Evolutionary conservation across 306 rosid genomes (phyloP), one percentile per base, ranked within the genome.

Genomic region (Pueraria montana): DNA sequence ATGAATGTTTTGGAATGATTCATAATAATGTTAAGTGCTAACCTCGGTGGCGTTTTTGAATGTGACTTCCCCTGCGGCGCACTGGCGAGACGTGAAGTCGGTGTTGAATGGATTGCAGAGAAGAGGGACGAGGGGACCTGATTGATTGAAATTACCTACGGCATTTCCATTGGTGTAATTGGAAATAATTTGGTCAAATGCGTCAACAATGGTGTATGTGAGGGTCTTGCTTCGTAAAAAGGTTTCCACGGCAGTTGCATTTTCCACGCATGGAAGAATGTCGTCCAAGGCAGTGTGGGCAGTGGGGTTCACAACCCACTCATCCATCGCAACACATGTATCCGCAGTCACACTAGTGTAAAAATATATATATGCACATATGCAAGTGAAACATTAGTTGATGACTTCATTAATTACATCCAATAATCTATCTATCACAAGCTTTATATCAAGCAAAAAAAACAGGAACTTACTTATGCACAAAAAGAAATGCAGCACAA

Each of bases 281-380:
- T 92, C 94, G 79, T 96, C 99, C 66, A 96, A 63, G 34, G 98
- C 91, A 27, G 99, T 96, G 24, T 89, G 87, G n/a, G 86, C 87
- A 0, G 87, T 89, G 2, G 98, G 99, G 48, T 91, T 86, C 77
- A 73, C 76, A 46, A 89, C 89, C 98, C 99, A 96, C 9, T 96
- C 98, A 32, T 93, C 89, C 97, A 93, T 92, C 4, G 96, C 90
- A 56, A 93, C 92, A 82, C 98, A 93, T 11, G 97, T 65, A 86
- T 96, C 97, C 14, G 82, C 97, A 73, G 85, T 84, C 82, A 62
- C 92, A 84, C 99, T 95, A 32, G 74, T 43, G 5, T 7, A 59
- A 21, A 65, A 18, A 58, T 38, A 20, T 3, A 55, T 7, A 21
- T 11, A 20, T 4, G 8, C 11, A 38, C 2, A 38, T 1, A 38